Base-by-base conservation (phyloP, 1,284 basidiomycete genomes). In the Boletus calvinii region DNA sequence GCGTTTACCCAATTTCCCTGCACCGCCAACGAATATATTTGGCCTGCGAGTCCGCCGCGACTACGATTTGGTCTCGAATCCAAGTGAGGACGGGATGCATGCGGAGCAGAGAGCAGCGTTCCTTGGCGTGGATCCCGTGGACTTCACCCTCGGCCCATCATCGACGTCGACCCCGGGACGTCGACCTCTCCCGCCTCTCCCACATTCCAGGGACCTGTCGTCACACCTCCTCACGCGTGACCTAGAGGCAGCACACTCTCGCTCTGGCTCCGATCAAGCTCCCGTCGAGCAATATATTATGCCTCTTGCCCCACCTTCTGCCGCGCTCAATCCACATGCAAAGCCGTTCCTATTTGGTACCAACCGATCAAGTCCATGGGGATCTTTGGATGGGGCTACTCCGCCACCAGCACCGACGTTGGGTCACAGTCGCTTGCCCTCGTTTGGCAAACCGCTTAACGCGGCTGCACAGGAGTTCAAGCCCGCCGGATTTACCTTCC, bases 401-500 rank as follows among this genome's bases (percentile, higher is more conserved):
- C 67, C 67, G 12, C 71, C 74, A 41, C 74, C 68, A 46, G 68
- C 69, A 20, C 72, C 73, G 9, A 43, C 69, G 10, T 58, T 76
- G 40, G 62, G 69, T 2, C 87, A 90, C 63, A 60, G 73, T 6
- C 84, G 86, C 24, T 62, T 78, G 15, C 74, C 83, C 10, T 90
- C 88, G 1, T 60, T 83, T 47, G 81, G 81, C 18, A 84, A 82
- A 61, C 79, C 80, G 17, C 78, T 92, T 50, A 92, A 90, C 63
- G 83, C 81, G 7, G 77, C 83, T 26, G 90, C 89, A 3, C 78
- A 77, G n/a, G 90, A 90, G 66, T 92, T 92, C 70, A 90, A 84
- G 64, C 89, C 89, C 15, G 30, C 54, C 7, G 66, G 66, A 30
- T 92, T 92, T 70, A 89, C 81, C 7, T 92, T 92, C 79, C 77